A percentile compares a stretch with the other conserved stretches of the same genome.
These are phyloP conservation scores for Nemania sp. DNA, from an alignment of 2,329 filamentous ascomycete genomes.

Conservation along the genomic window DNA sequence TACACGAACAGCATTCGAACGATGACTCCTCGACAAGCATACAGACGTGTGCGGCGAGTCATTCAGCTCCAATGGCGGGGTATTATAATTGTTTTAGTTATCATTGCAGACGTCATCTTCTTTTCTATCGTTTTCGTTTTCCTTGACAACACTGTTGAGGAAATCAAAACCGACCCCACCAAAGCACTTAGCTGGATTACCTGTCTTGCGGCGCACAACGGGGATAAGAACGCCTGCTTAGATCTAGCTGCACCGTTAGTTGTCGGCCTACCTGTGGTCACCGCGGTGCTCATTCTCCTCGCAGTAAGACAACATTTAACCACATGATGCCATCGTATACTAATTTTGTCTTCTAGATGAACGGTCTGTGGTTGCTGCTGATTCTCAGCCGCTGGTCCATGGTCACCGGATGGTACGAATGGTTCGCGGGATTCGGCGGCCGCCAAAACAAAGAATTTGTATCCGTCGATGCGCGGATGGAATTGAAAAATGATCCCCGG, in stretches of 20 bases:
- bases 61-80: conserved; percentile 93
- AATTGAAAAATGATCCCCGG: conserved; percentile 64
- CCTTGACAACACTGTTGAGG: conserved; percentile 72
- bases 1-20: conserved; percentile 76
- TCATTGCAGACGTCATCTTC: conserved; percentile 89
- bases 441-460: conserved; percentile 77
- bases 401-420: conserved; percentile 78
- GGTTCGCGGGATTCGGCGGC: conserved; percentile 55
- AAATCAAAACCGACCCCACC: conserved; percentile 55
- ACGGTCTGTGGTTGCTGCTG: conserved; percentile 82
- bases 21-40: conserved; percentile 83
- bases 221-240: conserved; percentile 69
- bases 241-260: conserved; percentile 62
- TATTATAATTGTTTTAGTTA: conserved; percentile 85
- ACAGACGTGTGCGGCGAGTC: conserved; percentile 82
- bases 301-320: conserved; percentile 59
- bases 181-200: conserved; percentile 67
- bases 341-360: conserved; percentile 61
- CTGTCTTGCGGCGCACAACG: conserved; percentile 65
- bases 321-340: conserved; percentile 10
- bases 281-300: conserved; percentile 80
- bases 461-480: conserved; percentile 74
- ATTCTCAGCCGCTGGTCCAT: conserved; percentile 85
- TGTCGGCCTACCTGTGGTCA: conserved; percentile 74
- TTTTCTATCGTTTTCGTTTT: conserved; percentile 91